Base-by-base conservation (phyloP, 2,329 filamentous ascomycete genomes). In the Arthrobotrys sphaeroides region DNA sequence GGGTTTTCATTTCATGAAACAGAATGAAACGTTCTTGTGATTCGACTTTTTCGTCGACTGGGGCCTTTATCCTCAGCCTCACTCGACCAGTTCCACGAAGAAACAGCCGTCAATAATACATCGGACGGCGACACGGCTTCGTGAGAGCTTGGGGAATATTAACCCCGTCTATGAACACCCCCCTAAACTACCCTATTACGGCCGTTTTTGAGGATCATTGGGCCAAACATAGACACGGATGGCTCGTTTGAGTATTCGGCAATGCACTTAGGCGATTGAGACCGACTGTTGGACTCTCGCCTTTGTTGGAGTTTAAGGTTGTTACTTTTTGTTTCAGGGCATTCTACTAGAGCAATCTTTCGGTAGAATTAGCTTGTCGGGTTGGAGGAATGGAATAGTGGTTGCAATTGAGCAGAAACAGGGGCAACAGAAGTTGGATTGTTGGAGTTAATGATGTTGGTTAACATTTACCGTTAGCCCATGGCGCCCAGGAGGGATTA, bases 1-100 rank as follows among this genome's bases (percentile, higher is more conserved):
- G 55, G 69, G 51, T 61, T 51, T 55, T 65, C 45, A 64, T 59
- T 60, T 68, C 57, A 68, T 67, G 69, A 74, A 67, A 62, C 55
- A 61, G 24, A 42, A 61, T 51, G 20, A 55, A 70, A 28, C 43
- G 43, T 62, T 68, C 51, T 26, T 61, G 66, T 55, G 53, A 70
- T 62, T 43, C 55, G 51, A 55, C 51, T 12, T 55, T n/a, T 55
- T 18, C 13, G 16, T 55, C 31, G 20, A 38, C n/a, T n/a, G n/a
- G n/a, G 51, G 18, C 22, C 7, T 28, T 31, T 55, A 38, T 12
- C n/a, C 13, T 24, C 31, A 55, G 28, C 12, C 16, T 22, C 28
- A 7, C 18, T n/a, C 16, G 51, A 24, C 18, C n/a, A 16, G 28
- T 55, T 55, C 31, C 28, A 55, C 51, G 31, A 55, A 55, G 31